phyloP scores from a whole-genome alignment of 257 asterid genomes.

The Linaria vulgaris region DNA sequence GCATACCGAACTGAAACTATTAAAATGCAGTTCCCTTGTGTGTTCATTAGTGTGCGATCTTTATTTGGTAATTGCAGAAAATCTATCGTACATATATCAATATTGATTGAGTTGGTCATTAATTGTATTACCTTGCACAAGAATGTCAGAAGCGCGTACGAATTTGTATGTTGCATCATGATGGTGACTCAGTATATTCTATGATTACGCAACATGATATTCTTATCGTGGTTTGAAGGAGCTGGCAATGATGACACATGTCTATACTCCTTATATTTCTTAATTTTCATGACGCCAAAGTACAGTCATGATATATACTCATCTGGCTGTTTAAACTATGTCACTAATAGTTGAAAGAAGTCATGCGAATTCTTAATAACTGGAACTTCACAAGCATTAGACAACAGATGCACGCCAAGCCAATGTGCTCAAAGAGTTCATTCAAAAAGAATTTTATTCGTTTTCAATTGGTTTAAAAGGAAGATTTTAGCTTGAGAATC shows the following conservation, averaged over 20 bases:
- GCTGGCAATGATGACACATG: neutral
- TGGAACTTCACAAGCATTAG: neutral
- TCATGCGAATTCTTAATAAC: neutral
- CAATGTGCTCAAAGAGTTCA: too few relatives aligned
- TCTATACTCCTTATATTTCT: neutral
- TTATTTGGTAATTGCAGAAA: too few relatives aligned
- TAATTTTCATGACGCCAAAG: too few relatives aligned
- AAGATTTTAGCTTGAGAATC: neutral
- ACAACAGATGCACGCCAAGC: neutral
- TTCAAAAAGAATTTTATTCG: neutral
- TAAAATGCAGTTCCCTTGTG: too few relatives aligned
- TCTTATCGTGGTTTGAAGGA: neutral
- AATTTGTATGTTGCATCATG: neutral
- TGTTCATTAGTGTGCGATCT: too few relatives aligned
- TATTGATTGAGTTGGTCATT: too few relatives aligned
- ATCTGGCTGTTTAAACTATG: neutral
- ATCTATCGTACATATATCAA: too few relatives aligned
- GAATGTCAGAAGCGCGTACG: neutral
- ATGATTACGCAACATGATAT: neutral
- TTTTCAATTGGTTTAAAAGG: neutral
- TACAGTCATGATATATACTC: neutral
- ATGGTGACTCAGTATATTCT: constrained; percentile 3
- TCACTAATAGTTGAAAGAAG: too few relatives aligned
- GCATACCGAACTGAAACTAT: too few relatives aligned
- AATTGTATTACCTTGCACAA: too few relatives aligned